These are phyloP conservation scores for Xylaria nigripes DNA, from an alignment of 495 filamentous ascomycete genomes.

Conservation along the genomic window DNA sequence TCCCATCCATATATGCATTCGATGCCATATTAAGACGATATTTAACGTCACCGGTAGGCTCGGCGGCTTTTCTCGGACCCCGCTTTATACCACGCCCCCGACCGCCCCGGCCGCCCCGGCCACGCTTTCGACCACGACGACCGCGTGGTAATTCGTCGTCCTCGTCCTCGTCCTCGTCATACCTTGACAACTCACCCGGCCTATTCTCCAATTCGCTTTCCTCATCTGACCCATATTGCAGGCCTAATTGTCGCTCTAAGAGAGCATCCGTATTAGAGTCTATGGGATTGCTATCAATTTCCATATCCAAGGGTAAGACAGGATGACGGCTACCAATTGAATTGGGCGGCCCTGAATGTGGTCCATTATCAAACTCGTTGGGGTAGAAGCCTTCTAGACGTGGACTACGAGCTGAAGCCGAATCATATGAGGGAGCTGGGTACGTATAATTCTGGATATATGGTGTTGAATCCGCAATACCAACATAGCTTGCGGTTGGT, in stretches of 20 bases:
- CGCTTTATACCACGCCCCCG: conserved; percentile 26
- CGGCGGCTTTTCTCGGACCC: conserved; percentile 62
- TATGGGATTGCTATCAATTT: background rate
- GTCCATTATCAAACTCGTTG: background rate
- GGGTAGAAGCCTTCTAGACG: background rate
- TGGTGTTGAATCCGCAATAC: background rate
- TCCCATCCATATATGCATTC: conserved; percentile 56
- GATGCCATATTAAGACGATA: conserved; percentile 61
- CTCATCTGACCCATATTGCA: conserved; percentile 3
- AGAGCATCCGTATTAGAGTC: conserved; percentile 9
- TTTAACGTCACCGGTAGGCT: conserved; percentile 69
- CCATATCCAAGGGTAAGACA: background rate
- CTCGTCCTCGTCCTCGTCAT: background rate
- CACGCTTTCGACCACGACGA: conserved; percentile 5
- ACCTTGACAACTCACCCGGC: background rate
- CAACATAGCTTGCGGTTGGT: background rate
- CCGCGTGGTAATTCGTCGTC: conserved; percentile 3
- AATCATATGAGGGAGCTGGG: background rate
- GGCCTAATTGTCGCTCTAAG: conserved; percentile 4
- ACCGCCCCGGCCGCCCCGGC: conserved; percentile 11
- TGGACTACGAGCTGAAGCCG: background rate
- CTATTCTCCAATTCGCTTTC: conserved; percentile 10
- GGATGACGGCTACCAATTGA: background rate
- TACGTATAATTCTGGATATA: background rate
- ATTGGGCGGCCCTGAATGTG: background rate